Evolutionary conservation across 2,329 filamentous ascomycete genomes (phyloP).

Genomic region (Fusarium sulawesiense): DNA sequence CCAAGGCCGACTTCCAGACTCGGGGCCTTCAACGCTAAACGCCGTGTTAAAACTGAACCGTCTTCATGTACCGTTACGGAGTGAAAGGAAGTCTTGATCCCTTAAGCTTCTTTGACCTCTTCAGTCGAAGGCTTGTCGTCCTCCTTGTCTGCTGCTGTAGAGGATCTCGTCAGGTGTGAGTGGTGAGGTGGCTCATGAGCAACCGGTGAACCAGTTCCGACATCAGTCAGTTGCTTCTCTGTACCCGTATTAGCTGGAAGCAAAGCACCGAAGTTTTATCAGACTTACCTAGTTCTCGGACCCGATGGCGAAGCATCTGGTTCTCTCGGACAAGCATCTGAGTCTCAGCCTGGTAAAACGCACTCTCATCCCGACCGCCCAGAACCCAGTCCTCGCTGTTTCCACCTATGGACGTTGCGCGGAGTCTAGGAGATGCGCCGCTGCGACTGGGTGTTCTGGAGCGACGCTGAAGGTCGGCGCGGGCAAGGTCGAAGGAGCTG

Average conservation of each 20-base stretch:
- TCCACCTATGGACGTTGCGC: constrained; percentile 67
- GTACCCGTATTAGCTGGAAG: constrained; percentile 18
- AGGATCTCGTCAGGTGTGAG: constrained; percentile 61
- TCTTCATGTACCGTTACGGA: neutral
- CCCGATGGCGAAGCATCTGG: constrained; percentile 81
- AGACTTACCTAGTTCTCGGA: constrained; percentile 75
- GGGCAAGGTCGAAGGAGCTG: constrained; percentile 69
- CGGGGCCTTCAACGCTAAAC: constrained; percentile 22
- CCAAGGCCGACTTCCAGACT: constrained; percentile 1
- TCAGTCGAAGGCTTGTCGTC: constrained; percentile 29
- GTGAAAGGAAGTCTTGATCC: neutral
- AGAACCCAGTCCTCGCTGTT: constrained; percentile 72
- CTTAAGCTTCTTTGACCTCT: constrained; percentile 32
- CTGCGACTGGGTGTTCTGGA: constrained; percentile 70
- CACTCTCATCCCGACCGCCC: constrained; percentile 77
- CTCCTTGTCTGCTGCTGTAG: constrained; percentile 57
- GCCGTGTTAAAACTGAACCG: constrained; percentile 20
- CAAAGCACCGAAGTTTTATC: neutral
- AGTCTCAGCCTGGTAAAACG: constrained; percentile 85
- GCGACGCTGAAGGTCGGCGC: constrained; percentile 65
- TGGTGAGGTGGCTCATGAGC: constrained; percentile 60
- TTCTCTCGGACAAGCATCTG: constrained; percentile 83
- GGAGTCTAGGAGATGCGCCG: constrained; percentile 66
- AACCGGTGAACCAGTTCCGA: constrained; percentile 46
- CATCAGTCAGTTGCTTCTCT: constrained; percentile 66